These are phyloP conservation scores for Eimeria sp. DNA, from an alignment of 169 alveolate species.

Conservation along the genomic window DNA sequence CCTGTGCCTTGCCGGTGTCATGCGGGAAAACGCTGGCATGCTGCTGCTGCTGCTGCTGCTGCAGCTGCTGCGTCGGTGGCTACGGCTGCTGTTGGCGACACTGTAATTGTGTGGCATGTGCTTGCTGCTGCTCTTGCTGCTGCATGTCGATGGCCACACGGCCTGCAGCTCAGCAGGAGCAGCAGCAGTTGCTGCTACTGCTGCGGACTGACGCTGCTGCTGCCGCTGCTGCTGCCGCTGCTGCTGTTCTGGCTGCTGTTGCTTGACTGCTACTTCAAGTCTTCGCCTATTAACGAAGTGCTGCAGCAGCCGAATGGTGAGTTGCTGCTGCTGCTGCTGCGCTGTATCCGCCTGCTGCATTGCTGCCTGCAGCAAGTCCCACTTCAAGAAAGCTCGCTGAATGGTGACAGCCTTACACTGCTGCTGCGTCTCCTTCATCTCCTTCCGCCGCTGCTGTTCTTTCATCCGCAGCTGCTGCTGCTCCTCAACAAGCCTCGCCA, in stretches of 20 bases:
- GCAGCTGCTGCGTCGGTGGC: slow-evolving; percentile 26
- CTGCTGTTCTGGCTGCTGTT: slow-evolving; percentile 24
- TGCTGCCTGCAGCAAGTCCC: slow-evolving; percentile 52
- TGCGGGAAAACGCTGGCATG: not conserved
- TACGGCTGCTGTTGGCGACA: slow-evolving; percentile 11
- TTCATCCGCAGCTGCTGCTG: not conserved
- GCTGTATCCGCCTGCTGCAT: slow-evolving; percentile 10
- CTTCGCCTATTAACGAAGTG: not conserved
- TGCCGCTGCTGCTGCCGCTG: slow-evolving; percentile 31
- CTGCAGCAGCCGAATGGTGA: slow-evolving; percentile 40
- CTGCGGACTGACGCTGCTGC: not conserved
- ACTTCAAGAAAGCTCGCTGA: not conserved
- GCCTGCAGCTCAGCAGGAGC: slow-evolving; percentile 13
- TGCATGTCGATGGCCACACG: not conserved
- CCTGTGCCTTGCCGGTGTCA: not conserved
- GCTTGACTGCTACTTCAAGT: not conserved
- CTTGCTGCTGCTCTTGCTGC: slow-evolving; percentile 10
- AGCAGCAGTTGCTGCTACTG: not conserved
- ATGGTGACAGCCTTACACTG: not conserved
- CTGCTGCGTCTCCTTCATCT: not conserved
- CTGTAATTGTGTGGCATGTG: not conserved
- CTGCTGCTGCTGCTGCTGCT: slow-evolving; percentile 54
- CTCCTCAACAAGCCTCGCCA: slow-evolving; percentile 11
- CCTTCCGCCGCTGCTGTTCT: slow-evolving; percentile 40
- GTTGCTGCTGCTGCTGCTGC: slow-evolving; percentile 64